Evolutionary conservation across 169 alveolate species (phyloP).

Genomic region (Plasmodium inui): DNA sequence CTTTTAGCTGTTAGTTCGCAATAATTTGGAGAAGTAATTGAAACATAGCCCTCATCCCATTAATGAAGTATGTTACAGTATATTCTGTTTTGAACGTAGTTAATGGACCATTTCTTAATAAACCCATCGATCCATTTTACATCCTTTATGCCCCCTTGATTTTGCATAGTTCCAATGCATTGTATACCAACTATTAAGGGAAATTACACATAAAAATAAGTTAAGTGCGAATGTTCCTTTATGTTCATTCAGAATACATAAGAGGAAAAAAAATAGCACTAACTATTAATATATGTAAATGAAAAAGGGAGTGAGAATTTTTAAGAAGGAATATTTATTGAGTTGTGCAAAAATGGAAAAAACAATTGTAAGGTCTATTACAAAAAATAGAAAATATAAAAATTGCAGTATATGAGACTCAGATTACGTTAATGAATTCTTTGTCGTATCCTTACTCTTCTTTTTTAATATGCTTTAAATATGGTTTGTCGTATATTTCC

Average conservation of each 20-base stretch:
- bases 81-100: too few species aligned
- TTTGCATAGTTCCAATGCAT: not conserved
- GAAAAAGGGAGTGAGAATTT: not conserved
- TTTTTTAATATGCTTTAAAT: not conserved
- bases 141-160: not conserved
- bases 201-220: not conserved
- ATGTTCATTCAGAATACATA: not conserved
- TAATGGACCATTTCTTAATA: not conserved
- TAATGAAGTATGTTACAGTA: not conserved
- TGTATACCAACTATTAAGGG: too few species aligned
- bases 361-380: not conserved
- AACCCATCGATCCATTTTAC: not conserved
- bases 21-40: not conserved
- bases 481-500: not conserved
- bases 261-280: not conserved
- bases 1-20: not conserved
- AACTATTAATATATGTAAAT: not conserved
- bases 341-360: not conserved
- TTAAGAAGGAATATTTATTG: not conserved
- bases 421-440: not conserved
- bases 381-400: too few species aligned
- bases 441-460: not conserved
- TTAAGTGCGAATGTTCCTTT: not conserved
- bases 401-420: not conserved
- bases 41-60: not conserved